Evolutionary conservation across 441 rosid species (phyloP), one percentile per base, ranked within the genome.

Genomic region (Populus trichocarpa): DNA sequence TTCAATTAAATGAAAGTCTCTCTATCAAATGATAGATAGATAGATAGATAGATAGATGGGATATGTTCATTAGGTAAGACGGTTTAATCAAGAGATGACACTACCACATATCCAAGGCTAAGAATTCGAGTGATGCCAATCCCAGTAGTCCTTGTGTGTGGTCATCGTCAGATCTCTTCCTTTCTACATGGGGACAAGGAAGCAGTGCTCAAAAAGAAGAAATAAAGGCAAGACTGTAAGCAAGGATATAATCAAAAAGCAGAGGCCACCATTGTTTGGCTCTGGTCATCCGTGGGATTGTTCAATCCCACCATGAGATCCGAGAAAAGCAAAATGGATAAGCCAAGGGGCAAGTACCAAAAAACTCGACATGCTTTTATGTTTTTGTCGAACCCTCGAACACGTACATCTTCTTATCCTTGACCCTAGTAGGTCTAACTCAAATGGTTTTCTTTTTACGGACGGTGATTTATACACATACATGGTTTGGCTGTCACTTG

Each of bases 11-110:
- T 40, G 69, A 69, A 77, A 85, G 83, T 77, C 75, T 81, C 75
- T 69, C 81, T 68, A 69, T 79, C 83, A 80, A 85, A 89, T 84
- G 89, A 86, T n/a, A n/a, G n/a, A n/a, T n/a, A n/a, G n/a, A n/a
- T n/a, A n/a, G n/a, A n/a, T n/a, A n/a, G n/a, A n/a, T 83, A 87
- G 84, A 77, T 78, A 32, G 79, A 80, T 70, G 70, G 76, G 80
- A 81, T 74, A 79, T 75, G 81, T 77, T 77, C 57, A 83, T 86
- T 84, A 69, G 90, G 90, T 84, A 71, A 82, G 84, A 80, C 77
- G 84, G 75, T 78, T 75, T 81, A 83, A 85, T 89, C 87, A 77
- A 83, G 75, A 46, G n/a, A 13, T 30, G 36, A 53, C 50, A 53
- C 30, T 33, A 18, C 50, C 78, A 64, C 20, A 30, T 76, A 61